Evolutionary conservation across 192 early-diverging fungal species (phyloP).

Genomic region (Coemansia reversa): DNA sequence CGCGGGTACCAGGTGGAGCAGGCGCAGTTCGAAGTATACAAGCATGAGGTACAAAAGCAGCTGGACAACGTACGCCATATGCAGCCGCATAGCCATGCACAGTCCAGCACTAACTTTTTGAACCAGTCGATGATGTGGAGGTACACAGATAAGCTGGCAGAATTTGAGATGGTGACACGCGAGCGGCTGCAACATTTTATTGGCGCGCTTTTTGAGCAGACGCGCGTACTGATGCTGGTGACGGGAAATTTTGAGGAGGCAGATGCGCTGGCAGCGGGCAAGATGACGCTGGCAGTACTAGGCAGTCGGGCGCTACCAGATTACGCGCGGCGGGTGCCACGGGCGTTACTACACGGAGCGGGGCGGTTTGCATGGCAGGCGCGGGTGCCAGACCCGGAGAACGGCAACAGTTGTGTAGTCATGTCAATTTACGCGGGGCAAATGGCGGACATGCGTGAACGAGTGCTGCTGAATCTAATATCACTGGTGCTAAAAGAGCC

Average conservation of each 20-base stretch:
- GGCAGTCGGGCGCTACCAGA: constrained; percentile 60
- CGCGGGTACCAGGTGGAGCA: constrained; percentile 61
- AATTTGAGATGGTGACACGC: constrained; percentile 66
- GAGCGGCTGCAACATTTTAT: constrained; percentile 76
- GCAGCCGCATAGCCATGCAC: constrained; percentile 77
- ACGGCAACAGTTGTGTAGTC: constrained; percentile 88
- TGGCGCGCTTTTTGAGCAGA: constrained; percentile 66
- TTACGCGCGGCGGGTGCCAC: constrained; percentile 37
- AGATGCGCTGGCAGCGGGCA: constrained; percentile 64
- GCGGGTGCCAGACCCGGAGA: constrained; percentile 64
- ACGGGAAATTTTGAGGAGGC: constrained; percentile 80
- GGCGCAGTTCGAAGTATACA: constrained; percentile 76
- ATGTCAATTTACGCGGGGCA: constrained; percentile 81
- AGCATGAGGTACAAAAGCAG: constrained; percentile 70
- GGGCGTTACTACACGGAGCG: constrained; percentile 36
- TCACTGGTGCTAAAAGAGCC: constrained; percentile 86
- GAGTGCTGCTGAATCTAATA: constrained; percentile 69
- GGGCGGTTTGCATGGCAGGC: constrained; percentile 37
- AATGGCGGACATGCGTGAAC: constrained; percentile 60
- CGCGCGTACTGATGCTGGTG: constrained; percentile 78
- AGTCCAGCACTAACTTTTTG: constrained; percentile 71
- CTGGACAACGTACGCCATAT: constrained; percentile 79
- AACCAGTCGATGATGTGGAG: constrained; percentile 81
- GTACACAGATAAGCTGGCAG: constrained; percentile 71
- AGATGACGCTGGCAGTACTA: constrained; percentile 61